phyloP scores from a whole-genome alignment of 768 basidiomycete species.

The Kwoniella heveanensis region DNA sequence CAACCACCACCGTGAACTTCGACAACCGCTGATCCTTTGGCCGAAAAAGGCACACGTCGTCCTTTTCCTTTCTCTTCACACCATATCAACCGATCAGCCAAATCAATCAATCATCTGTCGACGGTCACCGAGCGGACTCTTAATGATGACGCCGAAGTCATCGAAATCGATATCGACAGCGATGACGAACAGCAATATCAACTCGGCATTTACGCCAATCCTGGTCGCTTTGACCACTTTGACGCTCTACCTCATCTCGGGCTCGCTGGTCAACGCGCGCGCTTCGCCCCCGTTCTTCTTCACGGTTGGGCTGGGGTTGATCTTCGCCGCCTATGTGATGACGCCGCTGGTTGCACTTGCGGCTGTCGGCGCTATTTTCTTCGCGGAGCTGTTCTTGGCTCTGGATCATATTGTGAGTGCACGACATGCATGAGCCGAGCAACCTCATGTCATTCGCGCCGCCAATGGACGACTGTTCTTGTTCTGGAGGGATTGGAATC shows the following conservation, averaged over 20 bases:
- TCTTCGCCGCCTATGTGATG: constrained; percentile 6
- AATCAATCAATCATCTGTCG: not conserved
- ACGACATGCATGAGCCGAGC: too few relatives aligned
- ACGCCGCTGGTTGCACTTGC: constrained; percentile 7
- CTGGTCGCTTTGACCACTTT: constrained; percentile 10
- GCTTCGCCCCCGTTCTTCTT: constrained; percentile 17
- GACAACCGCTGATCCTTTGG: too few relatives aligned
- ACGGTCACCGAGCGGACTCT: not conserved
- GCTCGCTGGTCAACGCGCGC: constrained; percentile 10
- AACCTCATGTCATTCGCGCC: too few relatives aligned
- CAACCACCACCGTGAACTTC: too few relatives aligned
- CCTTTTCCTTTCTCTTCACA: not conserved
- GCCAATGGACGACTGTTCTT: too few relatives aligned
- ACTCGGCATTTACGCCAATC: constrained; percentile 3
- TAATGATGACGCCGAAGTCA: not conserved
- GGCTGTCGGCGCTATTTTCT: not conserved
- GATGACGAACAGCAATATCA: not conserved
- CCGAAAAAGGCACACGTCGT: not conserved
- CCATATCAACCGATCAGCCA: not conserved
- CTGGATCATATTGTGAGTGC: constrained; percentile 25
- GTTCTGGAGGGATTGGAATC: too few relatives aligned
- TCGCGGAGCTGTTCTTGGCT: constrained; percentile 16
- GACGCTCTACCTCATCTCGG: constrained; percentile 19
- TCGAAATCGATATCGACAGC: not conserved
- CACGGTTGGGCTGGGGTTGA: constrained; percentile 6